Evolutionary conservation across 2,329 filamentous ascomycete genomes (phyloP).

Genomic region (Colletotrichum zoysiae): DNA sequence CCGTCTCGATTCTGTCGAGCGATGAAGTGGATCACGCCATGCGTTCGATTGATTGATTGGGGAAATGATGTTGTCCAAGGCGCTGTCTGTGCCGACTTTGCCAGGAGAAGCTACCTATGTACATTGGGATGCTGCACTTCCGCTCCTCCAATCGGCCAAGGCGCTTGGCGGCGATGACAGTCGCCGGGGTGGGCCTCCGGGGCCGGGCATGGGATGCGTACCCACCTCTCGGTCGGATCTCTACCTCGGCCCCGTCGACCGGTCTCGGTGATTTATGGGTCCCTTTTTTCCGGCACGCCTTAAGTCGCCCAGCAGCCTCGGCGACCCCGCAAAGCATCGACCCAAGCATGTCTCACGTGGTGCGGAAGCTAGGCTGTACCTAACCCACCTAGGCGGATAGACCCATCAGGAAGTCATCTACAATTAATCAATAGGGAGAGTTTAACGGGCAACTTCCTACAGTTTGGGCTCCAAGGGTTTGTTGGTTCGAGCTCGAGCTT

Average conservation of each 20-base stretch:
- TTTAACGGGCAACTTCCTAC: too few relatives aligned
- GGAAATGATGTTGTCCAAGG: constrained; percentile 34
- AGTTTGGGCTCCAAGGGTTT: too few relatives aligned
- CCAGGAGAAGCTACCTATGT: not conserved
- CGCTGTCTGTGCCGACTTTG: constrained; percentile 16
- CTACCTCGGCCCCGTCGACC: not conserved
- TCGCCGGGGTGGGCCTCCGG: not conserved
- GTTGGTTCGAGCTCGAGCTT: too few relatives aligned
- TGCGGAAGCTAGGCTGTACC: not conserved
- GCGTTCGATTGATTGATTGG: constrained; percentile 9
- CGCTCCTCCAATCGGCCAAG: not conserved
- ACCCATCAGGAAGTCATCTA: not conserved
- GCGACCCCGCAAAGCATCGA: constrained; percentile 20
- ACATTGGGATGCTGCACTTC: not conserved
- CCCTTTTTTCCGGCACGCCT: not conserved
- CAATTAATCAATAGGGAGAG: not conserved
- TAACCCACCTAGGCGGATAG: too few relatives aligned
- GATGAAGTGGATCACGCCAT: constrained; percentile 17
- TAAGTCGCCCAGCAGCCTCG: not conserved
- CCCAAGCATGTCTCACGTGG: constrained; percentile 17
- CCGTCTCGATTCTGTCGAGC: constrained; percentile 22
- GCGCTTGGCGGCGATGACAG: constrained; percentile 3
- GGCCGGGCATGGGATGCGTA: too few relatives aligned
- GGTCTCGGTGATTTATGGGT: constrained; percentile 23
- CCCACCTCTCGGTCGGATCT: not conserved